phyloP scores from a whole-genome alignment of 2,329 filamentous ascomycete species.

The Aspergillus unguis region DNA sequence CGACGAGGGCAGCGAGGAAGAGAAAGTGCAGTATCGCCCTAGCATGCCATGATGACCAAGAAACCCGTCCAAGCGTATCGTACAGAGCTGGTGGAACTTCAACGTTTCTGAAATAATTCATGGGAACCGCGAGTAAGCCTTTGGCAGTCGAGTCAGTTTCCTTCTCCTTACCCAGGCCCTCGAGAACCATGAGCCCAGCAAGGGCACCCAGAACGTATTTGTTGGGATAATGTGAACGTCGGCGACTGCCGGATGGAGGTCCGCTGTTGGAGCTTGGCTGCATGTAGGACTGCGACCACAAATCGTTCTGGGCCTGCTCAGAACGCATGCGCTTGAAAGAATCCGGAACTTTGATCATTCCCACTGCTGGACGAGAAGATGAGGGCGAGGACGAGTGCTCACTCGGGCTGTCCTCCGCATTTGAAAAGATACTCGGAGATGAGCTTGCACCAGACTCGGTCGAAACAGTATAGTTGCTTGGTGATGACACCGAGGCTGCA shows the following conservation, averaged over 20 bases:
- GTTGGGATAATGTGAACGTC: conserved; percentile 53
- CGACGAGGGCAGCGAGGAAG: conserved; percentile 51
- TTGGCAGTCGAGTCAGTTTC: conserved; percentile 60
- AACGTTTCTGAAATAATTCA: conserved; percentile 52
- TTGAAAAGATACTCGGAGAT: conserved; percentile 42
- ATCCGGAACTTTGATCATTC: conserved; percentile 44
- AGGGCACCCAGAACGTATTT: conserved; percentile 93
- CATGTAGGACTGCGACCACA: conserved; percentile 41
- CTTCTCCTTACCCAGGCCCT: conserved; percentile 70
- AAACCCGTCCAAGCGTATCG: conserved; percentile 24
- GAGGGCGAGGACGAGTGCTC: conserved; percentile 30
- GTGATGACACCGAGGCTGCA: conserved; percentile 39
- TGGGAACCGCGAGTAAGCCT: conserved; percentile 63
- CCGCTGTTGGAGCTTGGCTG: conserved; percentile 23
- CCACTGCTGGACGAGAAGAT: conserved; percentile 38
- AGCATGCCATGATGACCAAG: conserved; percentile 38
- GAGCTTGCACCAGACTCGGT: conserved; percentile 35
- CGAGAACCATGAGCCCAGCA: conserved; percentile 86
- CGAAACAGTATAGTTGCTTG: conserved; percentile 38
- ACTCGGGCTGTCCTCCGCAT: conserved; percentile 34
- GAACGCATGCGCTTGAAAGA: conserved; percentile 42
- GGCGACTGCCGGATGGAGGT: conserved; percentile 42
- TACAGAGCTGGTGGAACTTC: conserved; percentile 24
- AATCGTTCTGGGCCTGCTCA: conserved; percentile 30
- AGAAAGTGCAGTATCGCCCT: conserved; percentile 43